A percentile compares a stretch with the other conserved stretches of the same genome.
Evolutionary conservation across 768 basidiomycete genomes (phyloP).

Genomic region (Boletus pseudo-olivaceus): DNA sequence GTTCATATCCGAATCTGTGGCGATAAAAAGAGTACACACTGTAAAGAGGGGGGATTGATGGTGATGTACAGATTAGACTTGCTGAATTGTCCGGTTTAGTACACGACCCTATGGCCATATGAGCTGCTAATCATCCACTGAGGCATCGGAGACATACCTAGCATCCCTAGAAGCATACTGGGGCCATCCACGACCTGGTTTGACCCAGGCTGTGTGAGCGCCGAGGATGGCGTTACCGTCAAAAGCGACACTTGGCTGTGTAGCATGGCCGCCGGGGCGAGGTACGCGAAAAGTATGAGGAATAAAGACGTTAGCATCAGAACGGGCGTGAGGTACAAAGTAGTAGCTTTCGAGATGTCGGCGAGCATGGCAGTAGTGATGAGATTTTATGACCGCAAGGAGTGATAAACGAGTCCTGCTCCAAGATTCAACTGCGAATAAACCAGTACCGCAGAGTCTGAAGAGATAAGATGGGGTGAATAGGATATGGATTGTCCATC

Average conservation of each 20-base stretch:
- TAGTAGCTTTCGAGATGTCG: slow-evolving; percentile 63
- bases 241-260: slow-evolving; percentile 62
- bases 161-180: slow-evolving; percentile 58
- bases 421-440: slow-evolving; percentile 16
- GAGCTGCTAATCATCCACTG: neutral
- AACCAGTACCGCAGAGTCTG: slow-evolving; percentile 19
- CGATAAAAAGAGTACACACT: slow-evolving; percentile 39
- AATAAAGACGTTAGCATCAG: slow-evolving; percentile 63
- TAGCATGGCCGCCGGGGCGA: slow-evolving; percentile 63
- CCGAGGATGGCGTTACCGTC: slow-evolving; percentile 55
- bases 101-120: slow-evolving; percentile 57
- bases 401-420: slow-evolving; percentile 19
- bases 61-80: slow-evolving; percentile 50
- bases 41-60: slow-evolving; percentile 57
- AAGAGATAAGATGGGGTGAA: neutral
- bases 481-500: neutral
- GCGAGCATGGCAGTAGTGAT: slow-evolving; percentile 51
- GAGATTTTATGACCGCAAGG: neutral
- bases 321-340: slow-evolving; percentile 64
- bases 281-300: slow-evolving; percentile 61
- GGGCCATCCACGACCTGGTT: slow-evolving; percentile 55
- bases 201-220: slow-evolving; percentile 35
- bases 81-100: slow-evolving; percentile 47
- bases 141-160: slow-evolving; percentile 45
- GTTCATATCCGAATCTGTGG: neutral